Percentiles rank a stretch among this genome's conserved stretches.
Evolutionary conservation across 192 early-diverging fungal genomes (phyloP).

Genomic region (Podila epicladia): DNA sequence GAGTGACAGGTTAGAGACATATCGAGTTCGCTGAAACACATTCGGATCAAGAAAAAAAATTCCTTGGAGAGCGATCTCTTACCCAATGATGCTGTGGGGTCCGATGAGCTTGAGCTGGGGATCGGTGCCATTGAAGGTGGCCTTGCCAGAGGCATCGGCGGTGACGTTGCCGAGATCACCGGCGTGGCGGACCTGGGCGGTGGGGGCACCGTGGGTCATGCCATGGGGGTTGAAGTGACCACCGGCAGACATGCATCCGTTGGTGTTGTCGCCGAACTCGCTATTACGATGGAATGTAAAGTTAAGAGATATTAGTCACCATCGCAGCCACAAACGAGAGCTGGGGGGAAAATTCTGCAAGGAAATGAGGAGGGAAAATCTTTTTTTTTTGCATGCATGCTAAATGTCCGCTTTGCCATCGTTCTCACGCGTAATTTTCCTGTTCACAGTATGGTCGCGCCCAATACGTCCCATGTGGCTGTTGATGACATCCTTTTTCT

Average conservation of each 20-base stretch:
- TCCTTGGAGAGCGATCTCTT: neutral
- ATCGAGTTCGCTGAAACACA: neutral
- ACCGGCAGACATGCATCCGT: conserved; percentile 89
- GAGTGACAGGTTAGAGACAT: conserved; percentile 3
- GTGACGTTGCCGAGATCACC: conserved; percentile 93
- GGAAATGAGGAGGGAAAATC: neutral
- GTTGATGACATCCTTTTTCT: neutral
- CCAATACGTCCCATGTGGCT: too few relatives aligned
- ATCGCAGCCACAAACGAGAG: too few relatives aligned
- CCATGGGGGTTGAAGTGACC: conserved; percentile 87
- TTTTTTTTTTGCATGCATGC: neutral
- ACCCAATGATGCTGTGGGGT: conserved; percentile 79
- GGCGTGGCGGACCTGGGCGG: conserved; percentile 74
- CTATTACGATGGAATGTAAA: conserved; percentile 10
- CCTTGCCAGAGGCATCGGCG: conserved; percentile 65
- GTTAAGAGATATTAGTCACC: too few relatives aligned
- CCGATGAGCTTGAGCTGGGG: conserved; percentile 78
- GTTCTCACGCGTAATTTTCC: conserved; percentile 19
- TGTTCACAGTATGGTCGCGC: neutral
- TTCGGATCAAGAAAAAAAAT: conserved; percentile 4
- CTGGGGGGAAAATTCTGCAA: neutral
- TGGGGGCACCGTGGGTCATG: conserved; percentile 83
- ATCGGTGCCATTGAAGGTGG: conserved; percentile 64
- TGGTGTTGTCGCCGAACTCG: conserved; percentile 84
- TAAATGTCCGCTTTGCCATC: neutral